These are phyloP conservation scores for Cryptococcus amylolentus DNA, from an alignment of 1,284 basidiomycete genomes.

Conservation along the genomic window DNA sequence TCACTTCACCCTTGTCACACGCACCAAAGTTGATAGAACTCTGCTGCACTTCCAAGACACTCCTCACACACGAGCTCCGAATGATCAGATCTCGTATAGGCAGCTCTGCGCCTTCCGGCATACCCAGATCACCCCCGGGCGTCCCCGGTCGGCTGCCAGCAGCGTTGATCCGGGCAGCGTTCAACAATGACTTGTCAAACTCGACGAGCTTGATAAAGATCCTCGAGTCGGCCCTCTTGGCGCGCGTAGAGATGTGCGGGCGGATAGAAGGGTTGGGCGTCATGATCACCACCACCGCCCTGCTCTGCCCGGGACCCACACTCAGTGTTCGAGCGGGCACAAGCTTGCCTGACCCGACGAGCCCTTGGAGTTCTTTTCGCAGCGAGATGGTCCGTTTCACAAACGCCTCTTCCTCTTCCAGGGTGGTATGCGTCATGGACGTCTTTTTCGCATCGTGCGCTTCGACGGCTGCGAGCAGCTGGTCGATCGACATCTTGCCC, in stretches of 20 bases:
- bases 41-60: conserved; percentile 53
- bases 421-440: conserved; percentile 43
- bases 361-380: conserved; percentile 48
- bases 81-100: conserved; percentile 55
- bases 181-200: conserved; percentile 46
- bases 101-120: conserved; percentile 42
- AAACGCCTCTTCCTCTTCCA: conserved; percentile 53
- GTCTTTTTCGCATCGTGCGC: conserved; percentile 47
- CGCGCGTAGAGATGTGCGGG: conserved; percentile 50
- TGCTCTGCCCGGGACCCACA: conserved; percentile 40
- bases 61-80: conserved; percentile 50
- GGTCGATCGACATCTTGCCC: conserved; percentile 50
- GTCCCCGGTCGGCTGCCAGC: conserved; percentile 4
- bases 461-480: conserved; percentile 51
- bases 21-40: conserved; percentile 55
- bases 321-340: conserved; percentile 46
- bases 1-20: conserved; percentile 54
- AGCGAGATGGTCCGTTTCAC: conserved; percentile 51
- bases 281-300: conserved; percentile 52
- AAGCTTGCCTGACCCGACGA: conserved; percentile 46
- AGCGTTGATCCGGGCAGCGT: conserved; percentile 2
- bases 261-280: conserved; percentile 52
- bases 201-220: conserved; percentile 52
- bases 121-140: not conserved
- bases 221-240: conserved; percentile 53